A percentile compares a stretch with the other conserved stretches of the same genome.
phyloP scores from a whole-genome alignment of 202 grass and related monocot species.

The Brachypodium distachyon region DNA sequence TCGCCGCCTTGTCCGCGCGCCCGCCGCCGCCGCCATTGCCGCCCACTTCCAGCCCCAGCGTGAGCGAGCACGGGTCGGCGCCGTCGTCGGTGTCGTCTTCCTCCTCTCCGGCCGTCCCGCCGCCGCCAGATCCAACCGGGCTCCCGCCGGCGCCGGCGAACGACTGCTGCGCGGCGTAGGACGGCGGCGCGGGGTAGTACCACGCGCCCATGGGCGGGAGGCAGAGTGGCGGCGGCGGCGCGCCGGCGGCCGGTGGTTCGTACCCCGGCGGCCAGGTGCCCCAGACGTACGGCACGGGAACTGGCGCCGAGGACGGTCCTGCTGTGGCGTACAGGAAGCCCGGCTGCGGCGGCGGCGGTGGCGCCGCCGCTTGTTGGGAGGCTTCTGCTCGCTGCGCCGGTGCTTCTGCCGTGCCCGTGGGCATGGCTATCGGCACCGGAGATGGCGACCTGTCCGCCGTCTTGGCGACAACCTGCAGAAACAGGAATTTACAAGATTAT shows the following conservation, averaged over 20 bases:
- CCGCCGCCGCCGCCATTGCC: no score
- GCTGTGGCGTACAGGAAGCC: neutral
- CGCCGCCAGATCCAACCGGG: conserved; percentile 1
- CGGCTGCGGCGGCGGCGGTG: neutral
- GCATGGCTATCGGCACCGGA: no score
- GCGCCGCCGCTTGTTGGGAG: neutral
- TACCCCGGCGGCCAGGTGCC: conserved; percentile 39
- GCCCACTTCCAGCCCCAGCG: conserved; percentile 28
- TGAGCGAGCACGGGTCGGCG: conserved; percentile 45
- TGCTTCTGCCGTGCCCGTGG: no score
- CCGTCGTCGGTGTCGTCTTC: conserved; percentile 47
- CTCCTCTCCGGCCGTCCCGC: conserved; percentile 20
- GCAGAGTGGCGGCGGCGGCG: no score
- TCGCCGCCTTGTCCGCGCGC: conserved; percentile 27
- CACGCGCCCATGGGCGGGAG: no score
- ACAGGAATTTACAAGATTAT: no score
- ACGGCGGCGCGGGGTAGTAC: no score
- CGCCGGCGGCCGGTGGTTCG: conserved; percentile 18
- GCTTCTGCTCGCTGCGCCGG: neutral
- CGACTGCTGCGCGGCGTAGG: no score
- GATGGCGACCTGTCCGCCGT: neutral
- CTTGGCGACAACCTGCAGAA: conserved; percentile 25
- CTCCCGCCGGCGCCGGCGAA: neutral
- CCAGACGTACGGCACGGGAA: conserved; percentile 57
- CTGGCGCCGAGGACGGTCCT: neutral